A percentile compares a stretch with the other conserved stretches of the same genome.
Evolutionary conservation across 441 rosid species (phyloP).

Genomic region (Arabidopsis lyrata): DNA sequence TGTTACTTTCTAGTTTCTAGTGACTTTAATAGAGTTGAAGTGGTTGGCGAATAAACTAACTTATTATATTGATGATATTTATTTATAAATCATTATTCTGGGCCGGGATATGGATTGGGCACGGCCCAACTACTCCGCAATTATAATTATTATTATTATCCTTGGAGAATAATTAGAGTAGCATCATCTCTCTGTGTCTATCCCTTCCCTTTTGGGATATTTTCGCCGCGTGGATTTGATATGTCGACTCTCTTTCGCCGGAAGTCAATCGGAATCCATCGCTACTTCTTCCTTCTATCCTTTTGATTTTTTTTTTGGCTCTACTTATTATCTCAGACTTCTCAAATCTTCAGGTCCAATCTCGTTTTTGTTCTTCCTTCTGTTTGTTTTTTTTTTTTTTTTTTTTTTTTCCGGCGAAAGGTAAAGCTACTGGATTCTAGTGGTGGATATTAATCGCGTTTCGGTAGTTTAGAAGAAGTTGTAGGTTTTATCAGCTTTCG

Average conservation of each 20-base stretch:
- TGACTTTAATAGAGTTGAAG: background rate
- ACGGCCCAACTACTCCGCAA: slow-evolving; percentile 32
- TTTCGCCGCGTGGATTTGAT: slow-evolving; percentile 44
- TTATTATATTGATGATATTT: background rate
- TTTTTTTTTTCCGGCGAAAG: slow-evolving; percentile 13
- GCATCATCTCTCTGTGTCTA: slow-evolving; percentile 21
- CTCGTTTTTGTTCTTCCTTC: background rate
- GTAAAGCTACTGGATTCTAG: slow-evolving; percentile 18
- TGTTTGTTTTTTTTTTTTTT: slow-evolving; percentile 1
- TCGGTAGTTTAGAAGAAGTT: slow-evolving; percentile 24
- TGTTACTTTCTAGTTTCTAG: slow-evolving; percentile 15
- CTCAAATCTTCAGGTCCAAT: slow-evolving; percentile 14
- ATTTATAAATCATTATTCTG: background rate
- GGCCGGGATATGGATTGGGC: slow-evolving; percentile 1
- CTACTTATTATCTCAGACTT: slow-evolving; percentile 8
- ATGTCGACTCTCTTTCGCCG: slow-evolving; percentile 44
- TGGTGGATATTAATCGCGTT: slow-evolving; percentile 22
- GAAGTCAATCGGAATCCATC: slow-evolving; percentile 47
- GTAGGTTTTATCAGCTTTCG: slow-evolving; percentile 16
- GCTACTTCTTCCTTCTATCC: slow-evolving; percentile 9
- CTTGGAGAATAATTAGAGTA: background rate
- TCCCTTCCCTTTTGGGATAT: slow-evolving; percentile 48
- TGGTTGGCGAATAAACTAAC: slow-evolving; percentile 24
- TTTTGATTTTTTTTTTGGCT: background rate
- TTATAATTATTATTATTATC: slow-evolving; percentile 4